Conservation (phyloP, 148 eudicot species). For the Simmondsia chinensis region DNA sequence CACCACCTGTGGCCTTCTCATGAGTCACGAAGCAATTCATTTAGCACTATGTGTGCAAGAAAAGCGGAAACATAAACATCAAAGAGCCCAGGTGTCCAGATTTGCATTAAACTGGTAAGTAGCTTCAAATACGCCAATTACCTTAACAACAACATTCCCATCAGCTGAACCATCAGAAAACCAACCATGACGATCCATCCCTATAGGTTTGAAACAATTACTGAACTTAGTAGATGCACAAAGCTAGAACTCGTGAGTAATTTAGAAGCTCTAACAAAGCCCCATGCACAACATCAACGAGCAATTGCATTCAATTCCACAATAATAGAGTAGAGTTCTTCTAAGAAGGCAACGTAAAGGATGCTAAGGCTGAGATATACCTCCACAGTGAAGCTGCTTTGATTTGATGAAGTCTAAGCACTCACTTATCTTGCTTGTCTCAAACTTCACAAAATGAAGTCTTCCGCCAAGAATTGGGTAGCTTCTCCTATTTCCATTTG, state of each 20-base stretch:
- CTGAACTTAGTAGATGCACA: too few species aligned
- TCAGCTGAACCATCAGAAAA: conserved; percentile 32
- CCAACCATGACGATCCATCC: conserved; percentile 67
- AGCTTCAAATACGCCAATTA: conserved; percentile 8
- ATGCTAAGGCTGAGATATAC: conserved; percentile 33
- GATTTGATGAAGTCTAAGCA: conserved; percentile 92
- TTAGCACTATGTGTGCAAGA: too few species aligned
- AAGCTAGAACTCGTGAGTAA: too few species aligned
- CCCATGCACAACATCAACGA: too few species aligned
- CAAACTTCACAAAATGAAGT: conserved; percentile 96
- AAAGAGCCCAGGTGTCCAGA: too few species aligned
- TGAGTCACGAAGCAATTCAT: too few species aligned
- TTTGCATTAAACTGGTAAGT: too few species aligned
- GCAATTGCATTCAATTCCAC: too few species aligned
- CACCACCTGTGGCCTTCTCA: conserved; percentile 97
- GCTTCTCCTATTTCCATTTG: conserved; percentile 69
- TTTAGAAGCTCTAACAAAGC: conserved; percentile 1
- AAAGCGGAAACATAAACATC: too few species aligned
- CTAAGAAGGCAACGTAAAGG: neutral
- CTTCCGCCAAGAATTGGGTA: conserved; percentile 96
- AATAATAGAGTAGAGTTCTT: too few species aligned
- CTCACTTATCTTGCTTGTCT: conserved; percentile 77
- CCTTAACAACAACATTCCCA: conserved; percentile 91
- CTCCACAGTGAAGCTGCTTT: conserved; percentile 91
- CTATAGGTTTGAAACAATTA: too few species aligned